Evolutionary conservation across 1,284 basidiomycete genomes (phyloP), one percentile per base, ranked within the genome.

Genomic region (Cerrena zonata): DNA sequence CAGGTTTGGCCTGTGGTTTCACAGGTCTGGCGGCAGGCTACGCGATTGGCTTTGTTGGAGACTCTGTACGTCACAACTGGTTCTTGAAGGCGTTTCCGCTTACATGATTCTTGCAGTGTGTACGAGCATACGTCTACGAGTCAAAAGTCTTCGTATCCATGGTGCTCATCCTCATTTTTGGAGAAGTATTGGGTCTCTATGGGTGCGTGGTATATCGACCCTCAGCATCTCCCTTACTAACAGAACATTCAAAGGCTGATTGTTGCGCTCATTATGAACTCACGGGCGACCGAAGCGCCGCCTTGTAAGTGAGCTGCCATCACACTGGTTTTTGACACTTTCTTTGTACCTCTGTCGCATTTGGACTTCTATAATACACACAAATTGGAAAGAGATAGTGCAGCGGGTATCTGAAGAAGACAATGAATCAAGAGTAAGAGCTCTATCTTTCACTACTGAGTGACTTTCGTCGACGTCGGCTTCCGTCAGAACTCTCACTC

Each of bases 1-100:
- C 95, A 11, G 95, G 96, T 24, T 74, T 98, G 26, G 84, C 92
- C 4, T 94, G 92, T 65, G 94, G 94, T 15, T 71, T 92, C 58
- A 94, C 95, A 12, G 95, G 95, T 52, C 70, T 99, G 43, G 89
- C 94, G n/a, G 95, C 95, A 2, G 95, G 95, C 5, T 95, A 94
- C 65, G 94, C 95, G n/a, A 95, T 99, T 65, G 95, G 95, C 26
- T 83, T 89, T 55, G 92, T 98, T 23, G 95, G 94, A 50, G 95
- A 99, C 65, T 85, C 94, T 21, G 94, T 93, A 61, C 55, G 87
- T 69, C 5, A 13, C 23, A 39, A 37, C 11, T 24, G 7, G 38
- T 24, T 27, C 45, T 45, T 52, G 22, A 25, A 24, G 45, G 41
- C 36, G 18, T 45, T 52, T 52, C 30, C 41, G 23, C 11, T 36